phyloP scores from a whole-genome alignment of 108 stramenopile genomes.

The Phaeodactylum tricornutum region DNA sequence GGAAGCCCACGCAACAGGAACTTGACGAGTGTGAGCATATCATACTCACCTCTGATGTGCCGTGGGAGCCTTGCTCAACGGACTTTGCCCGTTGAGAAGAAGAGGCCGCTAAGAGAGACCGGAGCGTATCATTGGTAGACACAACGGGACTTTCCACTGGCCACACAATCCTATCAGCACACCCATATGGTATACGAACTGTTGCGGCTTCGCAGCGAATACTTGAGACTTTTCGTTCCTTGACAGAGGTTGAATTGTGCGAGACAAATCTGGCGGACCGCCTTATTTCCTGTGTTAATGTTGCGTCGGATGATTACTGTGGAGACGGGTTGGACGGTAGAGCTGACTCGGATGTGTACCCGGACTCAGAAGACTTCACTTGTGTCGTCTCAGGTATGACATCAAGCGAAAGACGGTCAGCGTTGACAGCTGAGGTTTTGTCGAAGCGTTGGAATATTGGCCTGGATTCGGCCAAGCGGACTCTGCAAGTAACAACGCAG shows the following conservation, averaged over 20 bases:
- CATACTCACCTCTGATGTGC: neutral
- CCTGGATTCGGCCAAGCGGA: constrained; percentile 9
- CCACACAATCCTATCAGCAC: too few relatives aligned
- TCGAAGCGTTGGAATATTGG: constrained; percentile 5
- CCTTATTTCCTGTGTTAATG: neutral
- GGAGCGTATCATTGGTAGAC: neutral
- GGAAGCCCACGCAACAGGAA: neutral
- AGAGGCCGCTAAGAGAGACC: too few relatives aligned
- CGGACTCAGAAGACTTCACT: too few relatives aligned
- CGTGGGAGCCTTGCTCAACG: neutral
- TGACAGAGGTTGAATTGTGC: too few relatives aligned
- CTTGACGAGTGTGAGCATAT: neutral
- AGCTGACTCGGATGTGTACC: too few relatives aligned
- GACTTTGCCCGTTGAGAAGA: neutral
- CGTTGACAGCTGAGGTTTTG: neutral
- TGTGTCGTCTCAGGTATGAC: too few relatives aligned
- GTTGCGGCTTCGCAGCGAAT: neutral
- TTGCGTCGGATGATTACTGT: neutral
- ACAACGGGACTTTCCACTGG: too few relatives aligned
- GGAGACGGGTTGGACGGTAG: too few relatives aligned
- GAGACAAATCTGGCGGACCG: neutral
- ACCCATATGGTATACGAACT: neutral
- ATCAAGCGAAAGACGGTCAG: neutral
- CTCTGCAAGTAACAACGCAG: constrained; percentile 14
- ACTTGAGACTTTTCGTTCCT: too few relatives aligned